phyloP scores from a whole-genome alignment of 768 basidiomycete species.

The Cubamyces lactineus region DNA sequence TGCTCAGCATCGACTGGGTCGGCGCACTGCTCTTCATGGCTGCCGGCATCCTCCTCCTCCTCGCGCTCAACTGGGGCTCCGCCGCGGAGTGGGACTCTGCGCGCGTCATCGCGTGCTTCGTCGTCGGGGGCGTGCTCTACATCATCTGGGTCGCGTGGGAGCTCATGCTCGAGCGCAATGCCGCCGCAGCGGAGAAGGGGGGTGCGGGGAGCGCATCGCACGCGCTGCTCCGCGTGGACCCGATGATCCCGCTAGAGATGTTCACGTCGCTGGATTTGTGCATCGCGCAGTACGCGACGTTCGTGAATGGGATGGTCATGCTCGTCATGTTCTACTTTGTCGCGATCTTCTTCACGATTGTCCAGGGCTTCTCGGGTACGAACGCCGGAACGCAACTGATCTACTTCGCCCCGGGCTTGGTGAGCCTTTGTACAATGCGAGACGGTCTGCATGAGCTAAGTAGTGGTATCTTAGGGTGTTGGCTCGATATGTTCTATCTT shows the following conservation, averaged over 20 bases:
- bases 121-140: slow-evolving; percentile 48
- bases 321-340: slow-evolving; percentile 59
- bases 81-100: slow-evolving; percentile 43
- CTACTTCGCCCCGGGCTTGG: slow-evolving; percentile 55
- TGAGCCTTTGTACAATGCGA: slow-evolving; percentile 27
- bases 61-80: slow-evolving; percentile 58
- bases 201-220: neutral
- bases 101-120: slow-evolving; percentile 51
- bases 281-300: slow-evolving; percentile 41
- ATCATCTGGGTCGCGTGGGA: slow-evolving; percentile 48
- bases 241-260: slow-evolving; percentile 51
- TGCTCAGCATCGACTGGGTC: slow-evolving; percentile 49
- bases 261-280: slow-evolving; percentile 48
- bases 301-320: slow-evolving; percentile 51
- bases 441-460: neutral
- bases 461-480: slow-evolving; percentile 37
- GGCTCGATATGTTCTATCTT: slow-evolving; percentile 41
- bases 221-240: slow-evolving; percentile 36
- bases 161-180: slow-evolving; percentile 39
- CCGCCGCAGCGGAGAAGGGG: slow-evolving; percentile 2
- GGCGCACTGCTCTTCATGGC: slow-evolving; percentile 48
- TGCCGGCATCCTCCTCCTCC: slow-evolving; percentile 49
- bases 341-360: slow-evolving; percentile 53
- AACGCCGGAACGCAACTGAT: slow-evolving; percentile 51
- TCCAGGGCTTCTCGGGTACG: slow-evolving; percentile 43